Evolutionary conservation across 176 grass and related monocot species (phyloP).

Genomic region (Carex cristatella): DNA sequence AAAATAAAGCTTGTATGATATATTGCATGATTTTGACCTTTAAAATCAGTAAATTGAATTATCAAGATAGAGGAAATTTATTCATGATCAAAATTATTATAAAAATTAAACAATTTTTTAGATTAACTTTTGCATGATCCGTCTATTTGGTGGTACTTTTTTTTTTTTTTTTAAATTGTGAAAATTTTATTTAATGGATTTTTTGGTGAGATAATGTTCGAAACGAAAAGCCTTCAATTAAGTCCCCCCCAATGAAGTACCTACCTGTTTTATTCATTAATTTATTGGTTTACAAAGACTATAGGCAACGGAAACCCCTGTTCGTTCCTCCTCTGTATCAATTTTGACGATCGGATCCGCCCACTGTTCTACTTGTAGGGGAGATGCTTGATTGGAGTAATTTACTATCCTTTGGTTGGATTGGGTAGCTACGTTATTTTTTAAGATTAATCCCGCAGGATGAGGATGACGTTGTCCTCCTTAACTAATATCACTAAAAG

Average conservation of each 20-base stretch:
- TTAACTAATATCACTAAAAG: not conserved
- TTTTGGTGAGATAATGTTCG: not conserved
- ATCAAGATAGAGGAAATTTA: too few species aligned
- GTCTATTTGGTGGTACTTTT: not conserved
- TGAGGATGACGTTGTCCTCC: too few species aligned
- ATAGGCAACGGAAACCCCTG: not conserved
- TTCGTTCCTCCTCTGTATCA: not conserved
- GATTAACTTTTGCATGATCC: not conserved
- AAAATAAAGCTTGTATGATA: too few species aligned
- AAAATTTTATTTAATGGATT: not conserved
- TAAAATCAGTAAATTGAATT: too few species aligned
- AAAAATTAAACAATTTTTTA: too few species aligned
- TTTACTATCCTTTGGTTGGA: not conserved
- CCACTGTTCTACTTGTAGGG: not conserved
- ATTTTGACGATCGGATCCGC: not conserved
- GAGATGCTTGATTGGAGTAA: not conserved
- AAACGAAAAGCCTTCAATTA: not conserved
- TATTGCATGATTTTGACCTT: too few species aligned
- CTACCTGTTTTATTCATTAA: not conserved
- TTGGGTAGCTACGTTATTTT: not conserved
- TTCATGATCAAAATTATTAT: too few species aligned
- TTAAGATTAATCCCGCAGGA: too few species aligned
- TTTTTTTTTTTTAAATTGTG: not conserved
- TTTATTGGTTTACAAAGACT: not conserved
- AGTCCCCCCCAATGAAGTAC: not conserved